These are phyloP conservation scores for Penicillium cosmopolitanum DNA, from an alignment of 495 filamentous ascomycete species.

Conservation along the genomic window DNA sequence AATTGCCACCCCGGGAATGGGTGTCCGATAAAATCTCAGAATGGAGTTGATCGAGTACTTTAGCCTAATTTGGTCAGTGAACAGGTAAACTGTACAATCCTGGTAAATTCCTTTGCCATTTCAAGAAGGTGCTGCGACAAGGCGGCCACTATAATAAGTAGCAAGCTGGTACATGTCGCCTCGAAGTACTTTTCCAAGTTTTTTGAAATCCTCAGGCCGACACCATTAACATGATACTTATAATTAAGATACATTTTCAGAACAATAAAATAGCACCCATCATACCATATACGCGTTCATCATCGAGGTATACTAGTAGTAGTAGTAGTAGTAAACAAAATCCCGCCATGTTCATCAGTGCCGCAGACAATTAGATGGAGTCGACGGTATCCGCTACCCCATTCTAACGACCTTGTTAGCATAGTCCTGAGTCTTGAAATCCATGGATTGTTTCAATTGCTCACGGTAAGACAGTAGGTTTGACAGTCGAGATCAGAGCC, in stretches of 20 bases:
- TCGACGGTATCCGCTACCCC: neutral
- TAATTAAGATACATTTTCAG: neutral
- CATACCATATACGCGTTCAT: neutral
- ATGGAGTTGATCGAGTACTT: no score
- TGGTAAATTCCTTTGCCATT: no score
- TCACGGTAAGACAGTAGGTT: constrained; percentile 1
- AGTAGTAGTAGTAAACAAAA: neutral
- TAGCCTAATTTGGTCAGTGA: no score
- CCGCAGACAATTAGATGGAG: neutral
- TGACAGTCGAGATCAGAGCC: neutral
- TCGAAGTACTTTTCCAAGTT: no score
- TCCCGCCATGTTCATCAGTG: neutral
- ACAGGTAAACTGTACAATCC: no score
- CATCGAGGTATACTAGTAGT: neutral
- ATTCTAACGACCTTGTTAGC: neutral
- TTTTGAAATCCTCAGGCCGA: no score
- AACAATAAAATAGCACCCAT: neutral
- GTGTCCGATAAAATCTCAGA: no score
- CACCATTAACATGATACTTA: no score
- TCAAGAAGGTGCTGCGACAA: no score
- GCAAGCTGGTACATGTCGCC: no score
- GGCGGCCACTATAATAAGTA: no score
- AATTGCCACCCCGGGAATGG: no score
- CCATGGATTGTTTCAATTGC: neutral
- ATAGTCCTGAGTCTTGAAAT: neutral